These are phyloP conservation scores for Truncatella angustata DNA, from an alignment of 2,329 filamentous ascomycete genomes.

Conservation along the genomic window DNA sequence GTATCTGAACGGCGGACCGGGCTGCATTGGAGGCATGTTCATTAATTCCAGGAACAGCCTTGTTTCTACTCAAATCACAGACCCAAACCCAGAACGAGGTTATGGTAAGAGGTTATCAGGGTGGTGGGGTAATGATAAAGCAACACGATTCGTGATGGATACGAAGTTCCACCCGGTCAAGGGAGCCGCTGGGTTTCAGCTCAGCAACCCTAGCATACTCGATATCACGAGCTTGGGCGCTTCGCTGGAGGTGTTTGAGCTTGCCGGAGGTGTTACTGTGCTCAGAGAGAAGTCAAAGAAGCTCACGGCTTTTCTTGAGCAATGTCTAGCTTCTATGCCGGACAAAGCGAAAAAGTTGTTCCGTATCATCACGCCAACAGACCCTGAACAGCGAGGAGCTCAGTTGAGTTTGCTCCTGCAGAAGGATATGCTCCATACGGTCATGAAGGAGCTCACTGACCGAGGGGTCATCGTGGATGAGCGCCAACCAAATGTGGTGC, in stretches of 20 bases:
- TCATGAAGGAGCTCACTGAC: slow-evolving; percentile 60
- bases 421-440: slow-evolving; percentile 58
- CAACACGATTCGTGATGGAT: slow-evolving; percentile 71
- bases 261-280: slow-evolving; percentile 57
- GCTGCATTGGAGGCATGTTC: slow-evolving; percentile 71
- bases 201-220: slow-evolving; percentile 74
- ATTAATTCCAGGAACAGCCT: slow-evolving; percentile 65
- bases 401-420: slow-evolving; percentile 67
- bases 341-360: slow-evolving; percentile 39
- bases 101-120: slow-evolving; percentile 62
- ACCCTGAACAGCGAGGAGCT: slow-evolving; percentile 64
- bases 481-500: slow-evolving; percentile 70
- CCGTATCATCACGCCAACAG: slow-evolving; percentile 63
- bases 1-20: slow-evolving; percentile 76
- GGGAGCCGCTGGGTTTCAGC: slow-evolving; percentile 73
- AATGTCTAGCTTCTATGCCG: slow-evolving; percentile 46
- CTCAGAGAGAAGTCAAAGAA: slow-evolving; percentile 65
- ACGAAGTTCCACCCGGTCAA: slow-evolving; percentile 69
- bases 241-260: slow-evolving; percentile 68
- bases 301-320: slow-evolving; percentile 68
- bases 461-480: slow-evolving; percentile 71
- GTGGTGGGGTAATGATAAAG: slow-evolving; percentile 78
- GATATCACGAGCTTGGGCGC: slow-evolving; percentile 70
- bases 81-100: slow-evolving; percentile 31
- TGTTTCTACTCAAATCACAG: slow-evolving; percentile 29